Conservation (phyloP, 257 asterid genomes). For the Solanum bulbocastanum region DNA sequence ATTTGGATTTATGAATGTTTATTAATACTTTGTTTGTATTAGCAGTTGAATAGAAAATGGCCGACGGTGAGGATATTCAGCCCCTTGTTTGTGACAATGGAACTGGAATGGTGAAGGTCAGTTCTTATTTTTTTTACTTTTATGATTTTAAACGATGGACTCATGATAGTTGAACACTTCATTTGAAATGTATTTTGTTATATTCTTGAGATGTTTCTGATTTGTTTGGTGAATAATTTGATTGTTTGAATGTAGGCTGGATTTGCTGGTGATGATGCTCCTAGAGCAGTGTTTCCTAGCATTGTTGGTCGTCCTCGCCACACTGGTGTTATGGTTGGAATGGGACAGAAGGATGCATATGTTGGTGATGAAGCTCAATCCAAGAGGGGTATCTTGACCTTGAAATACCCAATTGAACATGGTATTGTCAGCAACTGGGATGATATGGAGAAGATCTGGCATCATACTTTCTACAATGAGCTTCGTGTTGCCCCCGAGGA, state of each 20-base stretch:
- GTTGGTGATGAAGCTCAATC: constrained; percentile 49
- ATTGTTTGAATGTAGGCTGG: constrained; percentile 21
- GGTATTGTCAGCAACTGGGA: constrained; percentile 50
- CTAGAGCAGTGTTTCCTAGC: constrained; percentile 45
- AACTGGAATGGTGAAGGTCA: constrained; percentile 5
- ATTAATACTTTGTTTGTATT: neutral
- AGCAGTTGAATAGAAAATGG: neutral
- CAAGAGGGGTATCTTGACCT: constrained; percentile 43
- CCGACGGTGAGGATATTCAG: constrained; percentile 4
- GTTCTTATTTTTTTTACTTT: neutral
- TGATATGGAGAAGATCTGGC: constrained; percentile 52
- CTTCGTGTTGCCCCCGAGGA: constrained; percentile 52
- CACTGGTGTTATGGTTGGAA: constrained; percentile 49
- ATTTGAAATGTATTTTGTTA: neutral
- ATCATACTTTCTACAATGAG: constrained; percentile 45
- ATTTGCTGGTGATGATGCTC: constrained; percentile 49
- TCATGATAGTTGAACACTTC: neutral
- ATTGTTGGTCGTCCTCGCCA: constrained; percentile 46
- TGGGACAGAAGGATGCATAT: constrained; percentile 50
- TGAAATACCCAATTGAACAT: constrained; percentile 43
- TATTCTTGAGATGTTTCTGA: neutral
- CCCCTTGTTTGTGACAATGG: constrained; percentile 5
- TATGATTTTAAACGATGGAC: neutral
- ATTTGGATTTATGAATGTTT: neutral
- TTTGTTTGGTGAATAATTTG: neutral